Percentiles rank a stretch among this genome's conserved stretches.
Evolutionary conservation across 2,329 filamentous ascomycete genomes (phyloP).

Genomic region (Trichoderma oligosporum): DNA sequence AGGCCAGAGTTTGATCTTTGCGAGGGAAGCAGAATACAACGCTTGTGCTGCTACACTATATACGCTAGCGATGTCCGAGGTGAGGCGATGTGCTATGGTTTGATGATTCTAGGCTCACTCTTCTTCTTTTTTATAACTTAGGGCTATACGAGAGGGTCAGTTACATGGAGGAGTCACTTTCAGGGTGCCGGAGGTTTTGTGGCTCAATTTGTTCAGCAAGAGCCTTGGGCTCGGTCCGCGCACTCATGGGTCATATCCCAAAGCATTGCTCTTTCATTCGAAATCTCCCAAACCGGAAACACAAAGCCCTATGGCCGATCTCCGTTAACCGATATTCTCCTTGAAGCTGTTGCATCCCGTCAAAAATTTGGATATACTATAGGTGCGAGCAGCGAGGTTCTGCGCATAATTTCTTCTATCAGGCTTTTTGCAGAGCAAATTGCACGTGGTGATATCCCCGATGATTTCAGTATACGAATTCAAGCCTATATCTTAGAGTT

Average conservation of each 20-base stretch:
- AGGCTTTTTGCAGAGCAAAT: conserved; percentile 2
- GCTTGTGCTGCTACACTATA: conserved; percentile 12
- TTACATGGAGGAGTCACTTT: conserved; percentile 7
- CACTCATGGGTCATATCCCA: conserved; percentile 15
- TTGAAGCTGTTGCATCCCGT: neutral
- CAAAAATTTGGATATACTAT: conserved; percentile 10
- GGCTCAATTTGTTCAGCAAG: conserved; percentile 1
- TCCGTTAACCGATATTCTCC: neutral
- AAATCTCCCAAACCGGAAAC: conserved; percentile 10
- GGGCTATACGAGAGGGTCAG: conserved; percentile 1
- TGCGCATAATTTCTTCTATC: conserved; percentile 4
- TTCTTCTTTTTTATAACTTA: neutral
- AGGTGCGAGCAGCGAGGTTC: conserved; percentile 4
- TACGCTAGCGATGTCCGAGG: conserved; percentile 8
- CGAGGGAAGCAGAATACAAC: conserved; percentile 1
- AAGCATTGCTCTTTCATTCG: conserved; percentile 7
- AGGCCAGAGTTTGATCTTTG: neutral
- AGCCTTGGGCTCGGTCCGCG: conserved; percentile 4
- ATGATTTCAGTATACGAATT: neutral
- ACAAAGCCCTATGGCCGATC: neutral
- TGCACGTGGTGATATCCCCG: neutral
- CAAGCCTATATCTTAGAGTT: neutral
- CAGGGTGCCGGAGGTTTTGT: conserved; percentile 5
- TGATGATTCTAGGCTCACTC: neutral
- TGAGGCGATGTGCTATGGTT: neutral